Percentiles rank a stretch among this genome's conserved stretches.
phyloP scores from a whole-genome alignment of 1,284 basidiomycete genomes.

The Malassezia dermatis region DNA sequence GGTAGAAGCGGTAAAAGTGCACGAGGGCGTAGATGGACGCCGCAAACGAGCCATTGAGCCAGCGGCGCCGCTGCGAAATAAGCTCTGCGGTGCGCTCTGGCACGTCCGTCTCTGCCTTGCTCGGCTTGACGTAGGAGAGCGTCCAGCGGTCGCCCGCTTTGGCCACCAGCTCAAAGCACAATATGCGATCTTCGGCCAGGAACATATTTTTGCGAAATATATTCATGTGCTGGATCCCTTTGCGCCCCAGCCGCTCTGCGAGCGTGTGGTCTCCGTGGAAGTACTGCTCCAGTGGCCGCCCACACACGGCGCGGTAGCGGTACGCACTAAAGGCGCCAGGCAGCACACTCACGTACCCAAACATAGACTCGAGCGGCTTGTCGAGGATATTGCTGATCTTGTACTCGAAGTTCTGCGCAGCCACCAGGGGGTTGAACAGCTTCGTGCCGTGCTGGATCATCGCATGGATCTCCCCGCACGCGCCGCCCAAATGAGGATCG shows the following conservation, averaged over 20 bases:
- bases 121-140: constrained; percentile 84
- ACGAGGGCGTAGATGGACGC: constrained; percentile 80
- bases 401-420: constrained; percentile 91
- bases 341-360: constrained; percentile 80
- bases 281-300: constrained; percentile 86
- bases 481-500: constrained; percentile 43
- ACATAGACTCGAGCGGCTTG: constrained; percentile 85
- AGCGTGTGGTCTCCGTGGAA: constrained; percentile 84
- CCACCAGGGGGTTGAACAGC: constrained; percentile 50
- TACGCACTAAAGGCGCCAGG: constrained; percentile 96
- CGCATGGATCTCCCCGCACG: constrained; percentile 47
- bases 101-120: constrained; percentile 88
- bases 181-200: constrained; percentile 62
- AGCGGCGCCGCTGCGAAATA: constrained; percentile 80
- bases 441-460: constrained; percentile 43
- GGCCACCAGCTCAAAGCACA: constrained; percentile 92
- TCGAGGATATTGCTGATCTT: constrained; percentile 72
- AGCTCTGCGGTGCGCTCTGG: constrained; percentile 70
- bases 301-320: constrained; percentile 77
- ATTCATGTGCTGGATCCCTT: constrained; percentile 93
- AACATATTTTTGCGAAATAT: constrained; percentile 69
- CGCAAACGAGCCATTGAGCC: constrained; percentile 96
- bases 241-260: constrained; percentile 78
- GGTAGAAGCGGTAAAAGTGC: constrained; percentile 85
- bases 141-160: constrained; percentile 76